Evolutionary conservation across 768 basidiomycete species (phyloP).

Genomic region (Lactifluus subvellereus): DNA sequence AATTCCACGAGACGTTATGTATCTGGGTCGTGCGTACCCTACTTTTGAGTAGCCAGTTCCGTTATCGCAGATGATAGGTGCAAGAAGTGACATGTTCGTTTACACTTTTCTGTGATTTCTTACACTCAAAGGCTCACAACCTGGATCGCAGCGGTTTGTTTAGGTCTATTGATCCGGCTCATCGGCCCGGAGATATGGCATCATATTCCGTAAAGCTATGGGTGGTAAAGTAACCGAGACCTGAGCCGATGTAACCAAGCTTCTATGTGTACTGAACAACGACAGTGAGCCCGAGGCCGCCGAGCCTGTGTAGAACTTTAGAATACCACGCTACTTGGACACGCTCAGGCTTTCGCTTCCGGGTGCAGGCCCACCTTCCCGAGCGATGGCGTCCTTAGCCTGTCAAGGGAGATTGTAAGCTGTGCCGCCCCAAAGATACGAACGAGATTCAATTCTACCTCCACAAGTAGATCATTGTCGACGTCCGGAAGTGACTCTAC

Average conservation of each 20-base stretch:
- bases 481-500: constrained; percentile 59
- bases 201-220: no score
- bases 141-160: constrained; percentile 10
- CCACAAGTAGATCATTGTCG: constrained; percentile 49
- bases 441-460: constrained; percentile 35
- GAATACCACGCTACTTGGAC: background rate
- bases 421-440: background rate
- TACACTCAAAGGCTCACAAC: background rate
- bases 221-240: no score
- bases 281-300: no score
- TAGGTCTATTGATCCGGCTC: constrained; percentile 16
- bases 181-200: background rate
- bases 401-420: constrained; percentile 18
- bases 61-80: constrained; percentile 97
- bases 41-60: constrained; percentile 97
- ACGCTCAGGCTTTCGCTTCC: constrained; percentile 18
- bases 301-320: background rate
- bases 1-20: background rate
- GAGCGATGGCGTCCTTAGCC: constrained; percentile 29
- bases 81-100: constrained; percentile 68
- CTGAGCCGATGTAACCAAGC: no score
- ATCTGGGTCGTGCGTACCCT: constrained; percentile 53
- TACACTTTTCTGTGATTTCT: no score
- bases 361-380: constrained; percentile 21
- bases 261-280: no score